These are phyloP conservation scores for Karstenula rhodostoma DNA, from an alignment of 2,329 filamentous ascomycete genomes.

Conservation along the genomic window DNA sequence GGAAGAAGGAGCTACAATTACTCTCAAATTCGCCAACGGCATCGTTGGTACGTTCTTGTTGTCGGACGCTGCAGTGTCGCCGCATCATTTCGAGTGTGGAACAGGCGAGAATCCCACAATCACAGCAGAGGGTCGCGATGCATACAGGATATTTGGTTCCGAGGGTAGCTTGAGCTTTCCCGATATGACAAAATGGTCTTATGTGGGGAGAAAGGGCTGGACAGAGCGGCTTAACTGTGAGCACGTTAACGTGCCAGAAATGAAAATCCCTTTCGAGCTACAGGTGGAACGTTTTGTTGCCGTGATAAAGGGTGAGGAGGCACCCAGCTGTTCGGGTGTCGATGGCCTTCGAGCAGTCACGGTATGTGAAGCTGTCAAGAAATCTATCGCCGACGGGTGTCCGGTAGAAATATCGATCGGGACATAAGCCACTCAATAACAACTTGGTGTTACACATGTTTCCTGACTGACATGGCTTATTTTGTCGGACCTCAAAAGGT, in stretches of 20 bases:
- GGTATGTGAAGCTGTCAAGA: slow-evolving; percentile 62
- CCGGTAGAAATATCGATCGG: slow-evolving; percentile 40
- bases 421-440: background rate
- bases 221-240: slow-evolving; percentile 46
- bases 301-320: slow-evolving; percentile 55
- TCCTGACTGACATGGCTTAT: background rate
- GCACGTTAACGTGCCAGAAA: slow-evolving; percentile 38
- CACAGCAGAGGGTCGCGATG: slow-evolving; percentile 52
- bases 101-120: slow-evolving; percentile 67
- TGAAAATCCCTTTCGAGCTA: slow-evolving; percentile 59
- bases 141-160: slow-evolving; percentile 65
- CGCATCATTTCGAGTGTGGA: slow-evolving; percentile 64
- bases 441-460: background rate
- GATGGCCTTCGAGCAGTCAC: slow-evolving; percentile 62
- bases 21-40: slow-evolving; percentile 62
- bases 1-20: slow-evolving; percentile 65
- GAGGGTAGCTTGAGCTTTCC: slow-evolving; percentile 62
- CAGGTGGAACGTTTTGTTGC: slow-evolving; percentile 62
- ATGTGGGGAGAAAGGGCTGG: slow-evolving; percentile 56
- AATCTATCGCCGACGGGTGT: slow-evolving; percentile 51
- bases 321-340: slow-evolving; percentile 57
- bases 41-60: slow-evolving; percentile 66
- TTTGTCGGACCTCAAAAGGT: background rate
- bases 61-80: slow-evolving; percentile 60
- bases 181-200: slow-evolving; percentile 61